Percentiles rank a stretch among this genome's conserved stretches.
These are phyloP conservation scores for Persicaria maculosa DNA, from an alignment of 148 eudicot species.

Conservation along the genomic window DNA sequence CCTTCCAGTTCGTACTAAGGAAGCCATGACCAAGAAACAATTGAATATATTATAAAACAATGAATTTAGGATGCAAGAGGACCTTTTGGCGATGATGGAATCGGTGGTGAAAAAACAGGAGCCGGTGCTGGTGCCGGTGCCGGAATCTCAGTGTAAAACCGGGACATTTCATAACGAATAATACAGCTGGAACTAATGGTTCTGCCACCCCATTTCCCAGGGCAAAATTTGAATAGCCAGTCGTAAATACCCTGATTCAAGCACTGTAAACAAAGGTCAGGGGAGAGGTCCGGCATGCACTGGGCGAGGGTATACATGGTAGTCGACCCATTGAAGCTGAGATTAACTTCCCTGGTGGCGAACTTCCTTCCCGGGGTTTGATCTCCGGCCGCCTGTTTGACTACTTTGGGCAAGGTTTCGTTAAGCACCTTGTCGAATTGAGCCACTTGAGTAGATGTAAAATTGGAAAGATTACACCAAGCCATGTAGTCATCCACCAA, in stretches of 20 bases:
- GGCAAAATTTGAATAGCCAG: no score
- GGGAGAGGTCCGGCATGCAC: slow-evolving; percentile 40
- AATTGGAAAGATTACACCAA: background rate
- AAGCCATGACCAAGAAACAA: background rate
- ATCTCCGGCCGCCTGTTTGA: background rate
- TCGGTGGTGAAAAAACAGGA: no score
- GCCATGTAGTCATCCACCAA: background rate
- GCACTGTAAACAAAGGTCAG: slow-evolving; percentile 12
- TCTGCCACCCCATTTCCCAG: slow-evolving; percentile 8
- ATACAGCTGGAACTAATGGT: slow-evolving; percentile 21
- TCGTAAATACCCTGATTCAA: no score
- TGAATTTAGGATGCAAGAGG: no score
- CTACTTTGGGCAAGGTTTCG: no score
- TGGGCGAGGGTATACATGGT: slow-evolving; percentile 21
- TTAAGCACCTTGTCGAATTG: background rate
- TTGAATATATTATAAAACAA: background rate
- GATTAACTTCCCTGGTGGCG: background rate
- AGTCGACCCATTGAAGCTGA: background rate
- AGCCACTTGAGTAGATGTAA: background rate
- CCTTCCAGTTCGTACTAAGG: no score
- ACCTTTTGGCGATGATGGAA: no score
- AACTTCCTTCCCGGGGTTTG: background rate
- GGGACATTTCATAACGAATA: slow-evolving; percentile 19
- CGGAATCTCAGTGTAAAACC: no score
- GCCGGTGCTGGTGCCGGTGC: no score